These are phyloP conservation scores for Cystobasidium tubakii DNA, from an alignment of 768 basidiomycete genomes.

Conservation along the genomic window DNA sequence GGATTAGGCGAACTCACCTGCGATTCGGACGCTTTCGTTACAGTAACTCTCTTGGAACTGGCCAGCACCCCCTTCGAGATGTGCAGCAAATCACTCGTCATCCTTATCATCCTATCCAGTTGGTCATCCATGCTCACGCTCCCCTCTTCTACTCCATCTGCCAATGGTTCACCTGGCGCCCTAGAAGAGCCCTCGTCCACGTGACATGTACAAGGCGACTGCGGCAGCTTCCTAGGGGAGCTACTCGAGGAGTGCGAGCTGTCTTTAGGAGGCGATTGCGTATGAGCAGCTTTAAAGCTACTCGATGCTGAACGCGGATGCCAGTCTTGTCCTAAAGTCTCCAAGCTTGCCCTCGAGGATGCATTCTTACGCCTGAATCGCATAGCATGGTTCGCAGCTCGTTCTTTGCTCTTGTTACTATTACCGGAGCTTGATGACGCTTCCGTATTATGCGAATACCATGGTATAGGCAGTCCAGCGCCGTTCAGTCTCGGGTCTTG, in stretches of 20 bases:
- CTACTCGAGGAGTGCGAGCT: background rate
- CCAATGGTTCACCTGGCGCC: background rate
- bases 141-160: background rate
- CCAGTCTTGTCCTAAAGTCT: background rate
- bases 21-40: background rate
- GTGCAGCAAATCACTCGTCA: constrained; percentile 3
- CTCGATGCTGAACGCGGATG: background rate
- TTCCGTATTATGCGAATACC: background rate
- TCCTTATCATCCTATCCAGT: constrained; percentile 12
- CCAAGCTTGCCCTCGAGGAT: background rate
- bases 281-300: background rate
- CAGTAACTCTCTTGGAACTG: background rate
- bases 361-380: constrained; percentile 8
- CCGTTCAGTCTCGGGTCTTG: background rate
- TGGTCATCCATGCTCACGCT: background rate
- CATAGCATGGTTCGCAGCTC: constrained; percentile 3
- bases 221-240: background rate
- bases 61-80: constrained; percentile 6
- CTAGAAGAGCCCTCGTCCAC: background rate
- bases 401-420: background rate
- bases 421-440: background rate
- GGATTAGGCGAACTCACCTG: constrained; percentile 3
- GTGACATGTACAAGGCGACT: background rate
- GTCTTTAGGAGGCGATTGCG: background rate
- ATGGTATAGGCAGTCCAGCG: constrained; percentile 7